A percentile compares a stretch with the other conserved stretches of the same genome.
Evolutionary conservation across 225 moss, liverwort and hornwort genomes (phyloP).

Genomic region (Sphagnum contortum): DNA sequence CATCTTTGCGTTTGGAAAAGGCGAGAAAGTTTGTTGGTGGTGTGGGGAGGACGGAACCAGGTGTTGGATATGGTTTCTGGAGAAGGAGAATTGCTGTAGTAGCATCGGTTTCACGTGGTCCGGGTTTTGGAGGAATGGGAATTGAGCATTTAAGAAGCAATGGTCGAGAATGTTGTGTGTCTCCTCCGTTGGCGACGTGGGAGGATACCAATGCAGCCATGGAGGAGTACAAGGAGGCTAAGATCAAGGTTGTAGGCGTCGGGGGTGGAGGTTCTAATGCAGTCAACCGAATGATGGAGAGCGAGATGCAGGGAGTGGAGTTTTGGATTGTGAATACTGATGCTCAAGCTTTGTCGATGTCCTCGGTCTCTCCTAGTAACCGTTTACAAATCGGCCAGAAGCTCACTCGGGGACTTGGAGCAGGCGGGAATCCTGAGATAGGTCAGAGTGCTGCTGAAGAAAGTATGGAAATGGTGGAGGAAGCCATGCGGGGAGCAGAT

Average conservation of each 20-base stretch:
- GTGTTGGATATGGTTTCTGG: too few species aligned
- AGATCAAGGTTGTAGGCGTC: constrained; percentile 94
- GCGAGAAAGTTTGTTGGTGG: too few species aligned
- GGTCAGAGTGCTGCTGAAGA: constrained; percentile 83
- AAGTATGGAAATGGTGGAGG: constrained; percentile 59
- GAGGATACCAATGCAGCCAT: too few species aligned
- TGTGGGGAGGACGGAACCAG: too few species aligned
- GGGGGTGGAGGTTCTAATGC: constrained; percentile 98
- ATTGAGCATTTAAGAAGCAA: too few species aligned
- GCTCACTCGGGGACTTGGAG: constrained; percentile 47
- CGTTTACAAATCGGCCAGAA: constrained; percentile 80
- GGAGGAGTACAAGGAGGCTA: constrained; percentile 15
- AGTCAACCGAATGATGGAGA: constrained; percentile 97
- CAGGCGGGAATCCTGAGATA: constrained; percentile 72
- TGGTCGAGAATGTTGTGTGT: too few species aligned
- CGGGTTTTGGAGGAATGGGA: too few species aligned
- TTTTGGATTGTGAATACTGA: constrained; percentile 92
- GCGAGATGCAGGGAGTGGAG: constrained; percentile 88
- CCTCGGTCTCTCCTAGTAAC: constrained; percentile 45
- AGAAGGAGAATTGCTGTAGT: too few species aligned
- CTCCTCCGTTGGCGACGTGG: too few species aligned
- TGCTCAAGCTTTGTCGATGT: constrained; percentile 72
- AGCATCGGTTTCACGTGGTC: too few species aligned
- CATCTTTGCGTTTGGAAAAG: too few species aligned
- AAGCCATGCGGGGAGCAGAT: constrained; percentile 67